Evolutionary conservation across 2,329 filamentous ascomycete genomes (phyloP).

Genomic region (Neonectria magnoliae): DNA sequence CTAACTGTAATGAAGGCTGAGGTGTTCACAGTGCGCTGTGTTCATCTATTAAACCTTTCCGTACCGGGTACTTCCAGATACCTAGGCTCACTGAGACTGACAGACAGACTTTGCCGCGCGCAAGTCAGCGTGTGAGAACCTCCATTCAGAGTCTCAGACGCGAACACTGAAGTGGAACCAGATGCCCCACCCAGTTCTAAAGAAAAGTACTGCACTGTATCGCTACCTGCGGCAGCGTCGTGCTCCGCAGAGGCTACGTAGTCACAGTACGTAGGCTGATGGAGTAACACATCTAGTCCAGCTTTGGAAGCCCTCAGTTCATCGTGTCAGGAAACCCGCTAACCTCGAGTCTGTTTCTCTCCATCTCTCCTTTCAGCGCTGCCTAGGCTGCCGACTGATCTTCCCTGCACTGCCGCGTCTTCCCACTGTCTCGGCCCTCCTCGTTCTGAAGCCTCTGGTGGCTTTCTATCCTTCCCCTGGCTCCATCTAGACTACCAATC

Average conservation of each 20-base stretch:
- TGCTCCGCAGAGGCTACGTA: not conserved
- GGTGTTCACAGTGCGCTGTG: not conserved
- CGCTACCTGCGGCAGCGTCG: not conserved
- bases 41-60: not conserved
- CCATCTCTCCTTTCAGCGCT: not conserved
- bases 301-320: not conserved
- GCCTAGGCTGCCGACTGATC: not conserved
- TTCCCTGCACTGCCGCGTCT: not conserved
- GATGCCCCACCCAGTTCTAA: not conserved
- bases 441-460: not conserved
- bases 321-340: not conserved
- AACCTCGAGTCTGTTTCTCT: not conserved
- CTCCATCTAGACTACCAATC: conserved; percentile 1
- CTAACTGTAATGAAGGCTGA: too few species aligned
- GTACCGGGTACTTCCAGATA: not conserved
- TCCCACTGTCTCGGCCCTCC: not conserved
- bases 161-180: not conserved
- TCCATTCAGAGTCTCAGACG: too few species aligned
- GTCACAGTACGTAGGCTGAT: not conserved
- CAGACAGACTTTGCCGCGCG: not conserved
- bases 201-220: not conserved
- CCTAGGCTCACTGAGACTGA: not conserved
- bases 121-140: not conserved
- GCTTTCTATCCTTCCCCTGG: not conserved
- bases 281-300: too few species aligned